These are phyloP conservation scores for Chimonanthus salicifolius DNA, from an alignment of 164 flowering plant species.

Conservation along the genomic window DNA sequence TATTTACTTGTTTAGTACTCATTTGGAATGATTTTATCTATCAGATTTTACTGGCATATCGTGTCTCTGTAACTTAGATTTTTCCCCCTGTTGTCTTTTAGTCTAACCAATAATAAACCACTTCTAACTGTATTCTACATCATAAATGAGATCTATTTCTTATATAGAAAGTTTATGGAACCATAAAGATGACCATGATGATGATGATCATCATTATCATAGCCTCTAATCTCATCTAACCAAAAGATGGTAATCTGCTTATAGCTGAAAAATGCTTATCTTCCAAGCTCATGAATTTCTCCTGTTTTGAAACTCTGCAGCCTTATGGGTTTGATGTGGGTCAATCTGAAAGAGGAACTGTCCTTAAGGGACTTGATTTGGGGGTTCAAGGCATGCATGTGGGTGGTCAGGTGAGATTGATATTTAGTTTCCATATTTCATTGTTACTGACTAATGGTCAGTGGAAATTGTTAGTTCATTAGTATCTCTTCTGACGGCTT, in stretches of 20 bases:
- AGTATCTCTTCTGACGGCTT: not conserved
- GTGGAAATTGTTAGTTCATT: not conserved
- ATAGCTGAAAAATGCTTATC: not conserved
- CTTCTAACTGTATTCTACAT: not conserved
- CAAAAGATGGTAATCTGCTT: not conserved
- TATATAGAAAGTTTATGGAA: not conserved
- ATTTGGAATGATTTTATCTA: too few relatives aligned
- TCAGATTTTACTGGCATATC: too few relatives aligned
- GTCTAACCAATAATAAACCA: not conserved
- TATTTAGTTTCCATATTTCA: not conserved
- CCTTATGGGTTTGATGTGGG: conserved; percentile 99
- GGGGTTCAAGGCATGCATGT: conserved; percentile 95
- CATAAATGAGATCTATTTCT: not conserved
- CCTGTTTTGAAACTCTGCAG: conserved; percentile 32
- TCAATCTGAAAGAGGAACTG: conserved; percentile 77
- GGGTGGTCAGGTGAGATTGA: conserved; percentile 78
- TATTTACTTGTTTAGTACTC: too few relatives aligned
- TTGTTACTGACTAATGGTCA: not conserved
- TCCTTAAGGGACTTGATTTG: conserved; percentile 84
- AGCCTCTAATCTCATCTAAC: too few relatives aligned
- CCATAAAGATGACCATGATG: not conserved
- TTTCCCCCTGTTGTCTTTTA: not conserved
- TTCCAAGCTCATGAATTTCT: too few relatives aligned
- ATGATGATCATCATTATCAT: too few relatives aligned
- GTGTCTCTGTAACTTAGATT: too few relatives aligned